Base-by-base conservation (phyloP, 148 eudicot genomes). In the Camellia sinensis region DNA sequence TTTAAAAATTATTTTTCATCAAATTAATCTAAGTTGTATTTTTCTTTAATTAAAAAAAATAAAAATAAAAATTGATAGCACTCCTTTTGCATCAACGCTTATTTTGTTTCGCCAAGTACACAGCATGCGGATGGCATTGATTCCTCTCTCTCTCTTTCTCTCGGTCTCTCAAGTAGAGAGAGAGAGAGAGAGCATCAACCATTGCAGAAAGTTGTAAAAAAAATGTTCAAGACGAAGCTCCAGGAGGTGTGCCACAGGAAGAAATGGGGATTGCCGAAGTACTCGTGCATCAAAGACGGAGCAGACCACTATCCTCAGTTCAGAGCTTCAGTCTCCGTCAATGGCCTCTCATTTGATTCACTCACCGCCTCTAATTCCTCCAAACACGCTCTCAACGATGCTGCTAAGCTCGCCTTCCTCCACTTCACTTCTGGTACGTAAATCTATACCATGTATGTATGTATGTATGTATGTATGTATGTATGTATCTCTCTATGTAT, bases 201-300 rank as follows among this genome's bases (percentile, higher is more conserved):
- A 54, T 6, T 8, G 14, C 14, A 5, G 17, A 5, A 0, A 22
- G 0, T 41, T 29, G 15, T 8, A 15, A 15, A 2, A 37, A 18
- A 74, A 37, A 90, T 89, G 93, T 90, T 79, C 82, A 92, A 87
- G 80, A 19, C 80, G 11, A 85, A 82, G 85, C 80, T 90, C 68
- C 89, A 90, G 41, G 92, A 92, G 81, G 6, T 86, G 56, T 92
- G 93, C 56, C 91, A 75, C 65, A 37, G 81, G 62, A 83, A 83
- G 14, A 62, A 67, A 3, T 89, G 86, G 91, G 76, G 69, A 4
- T 69, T 73, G 65, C 93, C 97, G 0, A 73, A 71, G 18, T 90
- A 92, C 73, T 15, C 76, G 5, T 60, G 75, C 67, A 70, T 76
- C 14, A 89, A 71, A 79, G 79, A 80, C 10, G 93, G 97, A 5